Percentiles rank a stretch among this genome's conserved stretches.
Conservation (phyloP, 2,329 filamentous ascomycete genomes). For the Coniochaeta pulveracea region DNA sequence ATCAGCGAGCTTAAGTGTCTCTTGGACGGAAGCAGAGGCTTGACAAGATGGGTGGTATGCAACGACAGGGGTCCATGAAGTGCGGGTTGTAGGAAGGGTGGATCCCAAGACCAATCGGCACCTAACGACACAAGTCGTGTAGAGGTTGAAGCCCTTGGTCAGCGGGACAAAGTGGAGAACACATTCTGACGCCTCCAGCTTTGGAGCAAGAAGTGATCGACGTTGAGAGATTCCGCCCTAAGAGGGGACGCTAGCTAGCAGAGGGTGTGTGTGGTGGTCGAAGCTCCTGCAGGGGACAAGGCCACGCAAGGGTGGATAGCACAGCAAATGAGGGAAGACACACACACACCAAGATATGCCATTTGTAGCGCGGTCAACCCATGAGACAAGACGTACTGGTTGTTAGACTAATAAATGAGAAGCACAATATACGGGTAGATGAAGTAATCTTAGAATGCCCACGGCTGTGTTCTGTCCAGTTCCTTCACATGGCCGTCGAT, state of each 20-base stretch:
- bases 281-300: slow-evolving; percentile 35
- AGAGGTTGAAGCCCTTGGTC: slow-evolving; percentile 30
- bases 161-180: slow-evolving; percentile 29
- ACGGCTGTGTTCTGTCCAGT: no score
- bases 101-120: slow-evolving; percentile 27
- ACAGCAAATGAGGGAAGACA: not conserved
- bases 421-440: no score
- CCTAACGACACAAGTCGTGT: slow-evolving; percentile 18
- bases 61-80: slow-evolving; percentile 9
- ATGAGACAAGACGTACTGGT: no score
- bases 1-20: slow-evolving; percentile 52
- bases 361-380: no score
- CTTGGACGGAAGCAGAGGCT: slow-evolving; percentile 24
- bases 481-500: no score
- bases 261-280: slow-evolving; percentile 27
- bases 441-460: no score
- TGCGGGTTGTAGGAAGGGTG: slow-evolving; percentile 18
- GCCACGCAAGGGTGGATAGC: no score
- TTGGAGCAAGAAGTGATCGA: slow-evolving; percentile 43
- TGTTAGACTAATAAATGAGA: no score
- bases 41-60: slow-evolving; percentile 21
- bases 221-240: slow-evolving; percentile 39
- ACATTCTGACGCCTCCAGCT: slow-evolving; percentile 42
- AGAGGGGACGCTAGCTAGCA: slow-evolving; percentile 13
- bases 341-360: no score